Evolutionary conservation across 2,329 filamentous ascomycete genomes (phyloP), one percentile per base, ranked within the genome.

Genomic region (Alternaria brassicae): DNA sequence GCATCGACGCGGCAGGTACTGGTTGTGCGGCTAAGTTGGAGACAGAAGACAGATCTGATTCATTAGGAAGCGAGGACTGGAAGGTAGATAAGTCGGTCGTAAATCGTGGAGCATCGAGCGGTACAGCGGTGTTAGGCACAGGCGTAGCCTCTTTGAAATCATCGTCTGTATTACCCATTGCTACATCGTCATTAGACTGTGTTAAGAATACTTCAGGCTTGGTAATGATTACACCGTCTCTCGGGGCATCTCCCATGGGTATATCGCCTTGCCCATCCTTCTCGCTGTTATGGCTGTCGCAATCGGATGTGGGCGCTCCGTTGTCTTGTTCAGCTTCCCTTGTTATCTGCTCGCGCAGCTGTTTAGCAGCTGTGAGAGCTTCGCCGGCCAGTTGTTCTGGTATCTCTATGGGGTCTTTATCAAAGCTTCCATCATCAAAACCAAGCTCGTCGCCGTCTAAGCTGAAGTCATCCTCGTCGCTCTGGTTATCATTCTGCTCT

Each of bases 61-160:
- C 12, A 34, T 2, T 34, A 15, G 32, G 32, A 34, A 15, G 32
- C 5, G 12, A 9, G 32, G 4, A 15, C 32, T 34, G 32, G 9
- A 13, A 6, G 15, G 4, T 30, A 30, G 28, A 30, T 9, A 8
- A 6, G 10, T 30, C 12, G 32, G 12, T 9, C 9, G 4, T 34
- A 15, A 13, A 6, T 34, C 4, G 32, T 4, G 15, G 32, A 34
- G 32, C 4, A 34, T 15, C 32, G 13, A 6, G 13, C 15, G 9
- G 6, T 19, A 0, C 8, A 19, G 8, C 15, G 4, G 0, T 15
- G 3, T 0, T 28, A 1, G 23, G 2, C 0, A 21, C 21, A 10
- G 41, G 15, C 4, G 41, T 28, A 17, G 41, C 15, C 21, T 8
- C 25, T 44, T n/a, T 3, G 15, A 4, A 13, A 3, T 23, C 13